Evolutionary conservation across 2,329 filamentous ascomycete species (phyloP).

Genomic region (Nigrograna mackinnonii): DNA sequence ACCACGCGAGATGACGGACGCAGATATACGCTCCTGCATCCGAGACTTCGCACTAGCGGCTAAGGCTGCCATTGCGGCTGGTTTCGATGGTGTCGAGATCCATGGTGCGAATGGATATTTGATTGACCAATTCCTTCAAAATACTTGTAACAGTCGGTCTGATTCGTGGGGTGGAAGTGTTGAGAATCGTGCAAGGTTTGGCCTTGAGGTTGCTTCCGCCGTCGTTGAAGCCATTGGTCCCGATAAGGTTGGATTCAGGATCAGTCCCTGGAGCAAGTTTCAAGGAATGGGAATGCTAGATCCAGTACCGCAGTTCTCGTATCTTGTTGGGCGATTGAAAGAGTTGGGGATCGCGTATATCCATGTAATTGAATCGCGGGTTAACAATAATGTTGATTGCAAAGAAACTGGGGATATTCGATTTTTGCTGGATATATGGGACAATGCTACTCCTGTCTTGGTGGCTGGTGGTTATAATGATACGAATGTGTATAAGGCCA

Average conservation of each 20-base stretch:
- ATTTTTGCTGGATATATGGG: slow-evolving; percentile 41
- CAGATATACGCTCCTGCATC: slow-evolving; percentile 43
- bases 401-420: slow-evolving; percentile 31
- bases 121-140: slow-evolving; percentile 64
- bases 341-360: slow-evolving; percentile 33
- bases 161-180: slow-evolving; percentile 52
- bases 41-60: slow-evolving; percentile 44
- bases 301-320: slow-evolving; percentile 50
- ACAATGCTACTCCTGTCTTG: slow-evolving; percentile 50
- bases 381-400: slow-evolving; percentile 6
- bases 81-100: slow-evolving; percentile 46
- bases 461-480: slow-evolving; percentile 60
- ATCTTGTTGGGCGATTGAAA: slow-evolving; percentile 47
- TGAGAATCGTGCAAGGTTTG: slow-evolving; percentile 55
- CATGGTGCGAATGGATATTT: slow-evolving; percentile 50
- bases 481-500: slow-evolving; percentile 53
- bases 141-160: slow-evolving; percentile 55
- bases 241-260: slow-evolving; percentile 35
- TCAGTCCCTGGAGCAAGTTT: slow-evolving; percentile 41
- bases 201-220: slow-evolving; percentile 53
- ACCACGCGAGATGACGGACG: slow-evolving; percentile 38
- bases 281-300: slow-evolving; percentile 47
- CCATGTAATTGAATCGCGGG: slow-evolving; percentile 29
- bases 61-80: slow-evolving; percentile 39
- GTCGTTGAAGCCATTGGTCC: slow-evolving; percentile 35